phyloP scores from a whole-genome alignment of 257 asterid species.

The Rehmannia glutinosa region DNA sequence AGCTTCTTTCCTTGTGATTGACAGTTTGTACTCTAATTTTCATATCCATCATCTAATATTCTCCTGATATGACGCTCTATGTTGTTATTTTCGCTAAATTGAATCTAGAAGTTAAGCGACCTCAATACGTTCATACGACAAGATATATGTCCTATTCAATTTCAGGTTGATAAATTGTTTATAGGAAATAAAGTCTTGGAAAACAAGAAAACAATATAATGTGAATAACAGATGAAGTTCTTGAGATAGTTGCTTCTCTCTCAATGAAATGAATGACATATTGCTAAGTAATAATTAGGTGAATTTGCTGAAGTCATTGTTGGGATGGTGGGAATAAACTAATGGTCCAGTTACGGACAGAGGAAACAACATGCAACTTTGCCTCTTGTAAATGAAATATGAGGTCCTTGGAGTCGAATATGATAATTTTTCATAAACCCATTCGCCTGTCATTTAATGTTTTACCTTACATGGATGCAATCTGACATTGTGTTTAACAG shows the following conservation, averaged over 20 bases:
- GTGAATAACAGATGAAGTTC: slow-evolving; percentile 9
- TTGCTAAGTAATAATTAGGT: slow-evolving; percentile 2
- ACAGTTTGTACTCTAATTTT: not conserved
- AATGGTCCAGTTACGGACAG: not conserved
- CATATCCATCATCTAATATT: not conserved
- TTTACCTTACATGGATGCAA: not conserved
- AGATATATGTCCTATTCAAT: not conserved
- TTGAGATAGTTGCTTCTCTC: slow-evolving; percentile 1
- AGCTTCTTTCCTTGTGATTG: slow-evolving; percentile 1
- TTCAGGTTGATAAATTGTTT: not conserved
- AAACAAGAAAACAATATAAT: not conserved
- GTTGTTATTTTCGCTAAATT: not conserved
- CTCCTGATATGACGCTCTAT: not conserved
- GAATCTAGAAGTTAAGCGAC: not conserved
- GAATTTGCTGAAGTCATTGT: not conserved
- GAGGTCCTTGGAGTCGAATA: not conserved
- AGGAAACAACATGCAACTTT: not conserved
- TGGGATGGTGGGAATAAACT: not conserved
- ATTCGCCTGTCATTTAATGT: not conserved
- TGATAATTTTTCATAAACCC: not conserved
- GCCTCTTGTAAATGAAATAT: not conserved
- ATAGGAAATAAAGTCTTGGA: not conserved
- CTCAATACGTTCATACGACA: not conserved
- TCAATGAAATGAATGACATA: not conserved
- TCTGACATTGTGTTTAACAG: slow-evolving; percentile 24